Evolutionary conservation across 495 filamentous ascomycete species (phyloP).

Genomic region (Articulospora tetracladia): DNA sequence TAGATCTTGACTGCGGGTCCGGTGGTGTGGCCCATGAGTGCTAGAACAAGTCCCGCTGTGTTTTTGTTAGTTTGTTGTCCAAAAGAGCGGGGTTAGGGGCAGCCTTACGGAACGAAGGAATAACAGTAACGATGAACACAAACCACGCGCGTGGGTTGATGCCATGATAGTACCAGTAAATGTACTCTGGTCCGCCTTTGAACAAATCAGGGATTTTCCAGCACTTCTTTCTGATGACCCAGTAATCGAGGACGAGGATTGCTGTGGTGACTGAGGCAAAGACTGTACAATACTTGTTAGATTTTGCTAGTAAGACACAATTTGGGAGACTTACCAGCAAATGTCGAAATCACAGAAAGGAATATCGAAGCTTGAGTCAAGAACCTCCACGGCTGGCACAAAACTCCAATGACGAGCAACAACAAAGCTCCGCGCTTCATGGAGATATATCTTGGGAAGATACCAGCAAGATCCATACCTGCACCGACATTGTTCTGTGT

Average conservation of each 20-base stretch:
- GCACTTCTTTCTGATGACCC: constrained; percentile 10
- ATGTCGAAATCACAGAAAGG: constrained; percentile 43
- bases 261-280: constrained; percentile 2
- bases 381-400: constrained; percentile 44
- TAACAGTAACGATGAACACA: constrained; percentile 11
- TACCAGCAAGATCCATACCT: constrained; percentile 40
- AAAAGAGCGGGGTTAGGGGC: not conserved
- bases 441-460: constrained; percentile 42
- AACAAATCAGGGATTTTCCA: constrained; percentile 20
- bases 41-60: constrained; percentile 6
- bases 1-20: constrained; percentile 10
- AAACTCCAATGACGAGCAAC: constrained; percentile 35
- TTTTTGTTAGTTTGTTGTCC: not conserved
- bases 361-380: constrained; percentile 43
- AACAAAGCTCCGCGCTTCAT: constrained; percentile 39
- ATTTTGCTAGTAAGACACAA: not conserved
- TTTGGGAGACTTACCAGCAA: constrained; percentile 19
- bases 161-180: constrained; percentile 22
- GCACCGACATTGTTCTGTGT: constrained; percentile 19
- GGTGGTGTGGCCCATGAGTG: constrained; percentile 6
- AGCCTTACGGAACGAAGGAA: constrained; percentile 16
- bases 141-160: constrained; percentile 18
- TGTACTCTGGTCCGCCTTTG: constrained; percentile 13
- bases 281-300: not conserved
- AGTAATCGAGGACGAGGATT: constrained; percentile 19